Percentiles rank a stretch among this genome's conserved stretches.
Evolutionary conservation across 2,329 filamentous ascomycete genomes (phyloP).

Genomic region (Claviceps arundinis): DNA sequence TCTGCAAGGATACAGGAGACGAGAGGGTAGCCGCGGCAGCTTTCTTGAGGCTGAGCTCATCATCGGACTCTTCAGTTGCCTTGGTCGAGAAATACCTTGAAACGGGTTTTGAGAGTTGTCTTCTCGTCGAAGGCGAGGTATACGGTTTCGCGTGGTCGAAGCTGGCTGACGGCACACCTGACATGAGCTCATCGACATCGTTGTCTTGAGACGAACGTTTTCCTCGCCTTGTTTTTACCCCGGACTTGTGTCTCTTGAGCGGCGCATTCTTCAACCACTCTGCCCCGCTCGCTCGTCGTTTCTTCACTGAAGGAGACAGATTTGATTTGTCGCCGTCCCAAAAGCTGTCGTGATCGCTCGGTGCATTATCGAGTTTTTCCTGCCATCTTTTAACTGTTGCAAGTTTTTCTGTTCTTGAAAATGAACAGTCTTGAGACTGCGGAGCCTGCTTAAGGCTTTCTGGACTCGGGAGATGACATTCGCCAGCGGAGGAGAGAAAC

Average conservation of each 20-base stretch:
- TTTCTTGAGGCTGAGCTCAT: conserved; percentile 6
- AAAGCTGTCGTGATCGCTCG: conserved; percentile 8
- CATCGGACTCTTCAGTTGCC: conserved; percentile 3
- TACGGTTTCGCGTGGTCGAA: neutral
- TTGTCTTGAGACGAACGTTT: conserved; percentile 1
- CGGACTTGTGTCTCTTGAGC: conserved; percentile 16
- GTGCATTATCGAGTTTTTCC: conserved; percentile 7
- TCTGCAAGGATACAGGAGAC: conserved; percentile 15
- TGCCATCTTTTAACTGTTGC: conserved; percentile 21
- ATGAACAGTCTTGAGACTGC: conserved; percentile 15
- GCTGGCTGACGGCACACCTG: conserved; percentile 1
- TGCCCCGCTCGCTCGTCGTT: conserved; percentile 14
- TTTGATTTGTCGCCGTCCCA: conserved; percentile 9
- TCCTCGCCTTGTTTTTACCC: conserved; percentile 1
- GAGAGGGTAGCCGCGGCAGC: conserved; percentile 12
- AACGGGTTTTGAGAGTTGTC: conserved; percentile 6
- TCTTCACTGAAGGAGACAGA: conserved; percentile 10
- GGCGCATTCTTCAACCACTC: conserved; percentile 20
- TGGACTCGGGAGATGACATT: conserved; percentile 29
- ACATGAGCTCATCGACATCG: conserved; percentile 9
- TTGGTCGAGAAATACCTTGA: neutral
- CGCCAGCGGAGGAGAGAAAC: conserved; percentile 9
- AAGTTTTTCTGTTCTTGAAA: conserved; percentile 19
- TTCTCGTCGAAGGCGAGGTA: conserved; percentile 6
- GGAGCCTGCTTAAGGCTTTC: conserved; percentile 24